Evolutionary conservation across 805 yeast genomes (phyloP).

Genomic region (Isabelozyma rhagii): DNA sequence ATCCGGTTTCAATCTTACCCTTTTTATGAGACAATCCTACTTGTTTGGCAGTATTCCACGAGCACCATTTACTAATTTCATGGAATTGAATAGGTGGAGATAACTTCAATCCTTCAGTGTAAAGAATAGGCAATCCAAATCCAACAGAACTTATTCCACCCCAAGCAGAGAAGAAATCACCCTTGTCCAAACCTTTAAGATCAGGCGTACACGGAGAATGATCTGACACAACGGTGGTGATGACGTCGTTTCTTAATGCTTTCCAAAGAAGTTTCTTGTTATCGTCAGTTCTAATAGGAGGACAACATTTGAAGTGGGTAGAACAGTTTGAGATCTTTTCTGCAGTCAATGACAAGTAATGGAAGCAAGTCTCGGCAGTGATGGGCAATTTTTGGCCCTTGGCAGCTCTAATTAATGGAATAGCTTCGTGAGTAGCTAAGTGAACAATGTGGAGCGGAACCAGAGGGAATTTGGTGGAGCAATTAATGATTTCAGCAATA

Average conservation of each 20-base stretch:
- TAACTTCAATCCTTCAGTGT: conserved; percentile 65
- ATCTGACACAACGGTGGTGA: conserved; percentile 87
- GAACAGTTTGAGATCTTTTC: conserved; percentile 74
- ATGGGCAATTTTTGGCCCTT: conserved; percentile 56
- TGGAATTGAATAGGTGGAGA: conserved; percentile 48
- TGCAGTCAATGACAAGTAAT: conserved; percentile 74
- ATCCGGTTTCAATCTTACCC: conserved; percentile 70
- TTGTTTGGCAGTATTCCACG: conserved; percentile 79
- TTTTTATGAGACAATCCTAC: conserved; percentile 72
- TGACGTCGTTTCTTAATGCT: conserved; percentile 62
- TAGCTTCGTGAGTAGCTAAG: conserved; percentile 78
- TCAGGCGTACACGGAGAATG: conserved; percentile 97
- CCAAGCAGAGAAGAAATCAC: conserved; percentile 93
- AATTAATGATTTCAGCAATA: conserved; percentile 63
- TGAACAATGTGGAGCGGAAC: conserved; percentile 87
- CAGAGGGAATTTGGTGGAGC: conserved; percentile 54
- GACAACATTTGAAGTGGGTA: conserved; percentile 91
- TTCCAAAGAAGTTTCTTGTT: conserved; percentile 76
- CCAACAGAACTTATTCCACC: conserved; percentile 96
- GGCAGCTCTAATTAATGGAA: conserved; percentile 71
- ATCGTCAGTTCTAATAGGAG: conserved; percentile 79
- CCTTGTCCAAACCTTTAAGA: conserved; percentile 73
- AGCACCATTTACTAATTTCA: conserved; percentile 79
- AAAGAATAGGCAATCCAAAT: conserved; percentile 76
- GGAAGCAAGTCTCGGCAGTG: conserved; percentile 93